These are phyloP conservation scores for Piper betle DNA, from an alignment of 164 flowering plant genomes.

Conservation along the genomic window DNA sequence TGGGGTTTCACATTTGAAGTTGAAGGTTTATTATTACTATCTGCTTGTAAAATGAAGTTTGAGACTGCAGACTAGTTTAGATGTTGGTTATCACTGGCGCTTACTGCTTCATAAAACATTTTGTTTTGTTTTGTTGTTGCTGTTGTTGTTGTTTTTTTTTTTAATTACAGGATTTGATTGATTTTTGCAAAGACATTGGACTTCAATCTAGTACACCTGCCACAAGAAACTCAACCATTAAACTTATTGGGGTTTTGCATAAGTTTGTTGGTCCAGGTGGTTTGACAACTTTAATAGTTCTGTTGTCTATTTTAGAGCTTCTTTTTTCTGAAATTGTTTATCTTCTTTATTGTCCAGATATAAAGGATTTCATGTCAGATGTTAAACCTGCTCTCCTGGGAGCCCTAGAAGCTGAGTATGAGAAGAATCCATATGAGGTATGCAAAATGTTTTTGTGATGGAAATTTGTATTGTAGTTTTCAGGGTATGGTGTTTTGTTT, in stretches of 20 bases:
- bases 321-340: neutral
- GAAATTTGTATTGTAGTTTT: neutral
- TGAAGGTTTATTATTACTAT: slow-evolving; percentile 43
- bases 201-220: slow-evolving; percentile 97
- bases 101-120: no score
- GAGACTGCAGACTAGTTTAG: no score
- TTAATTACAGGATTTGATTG: slow-evolving; percentile 67
- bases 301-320: slow-evolving; percentile 1
- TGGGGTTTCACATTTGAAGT: slow-evolving; percentile 70
- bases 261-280: slow-evolving; percentile 97
- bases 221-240: slow-evolving; percentile 85
- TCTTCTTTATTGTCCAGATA: slow-evolving; percentile 32
- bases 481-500: neutral
- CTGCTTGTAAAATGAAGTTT: neutral
- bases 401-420: slow-evolving; percentile 93
- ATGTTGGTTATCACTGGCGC: neutral
- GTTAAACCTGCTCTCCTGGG: slow-evolving; percentile 98
- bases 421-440: slow-evolving; percentile 98
- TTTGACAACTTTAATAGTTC: neutral
- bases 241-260: slow-evolving; percentile 79
- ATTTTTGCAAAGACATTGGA: slow-evolving; percentile 92
- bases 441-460: neutral
- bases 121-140: neutral
- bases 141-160: neutral
- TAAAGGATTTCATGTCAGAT: slow-evolving; percentile 84